Conservation (phyloP, 2,329 filamentous ascomycete species). For the Penicillium sp. region DNA sequence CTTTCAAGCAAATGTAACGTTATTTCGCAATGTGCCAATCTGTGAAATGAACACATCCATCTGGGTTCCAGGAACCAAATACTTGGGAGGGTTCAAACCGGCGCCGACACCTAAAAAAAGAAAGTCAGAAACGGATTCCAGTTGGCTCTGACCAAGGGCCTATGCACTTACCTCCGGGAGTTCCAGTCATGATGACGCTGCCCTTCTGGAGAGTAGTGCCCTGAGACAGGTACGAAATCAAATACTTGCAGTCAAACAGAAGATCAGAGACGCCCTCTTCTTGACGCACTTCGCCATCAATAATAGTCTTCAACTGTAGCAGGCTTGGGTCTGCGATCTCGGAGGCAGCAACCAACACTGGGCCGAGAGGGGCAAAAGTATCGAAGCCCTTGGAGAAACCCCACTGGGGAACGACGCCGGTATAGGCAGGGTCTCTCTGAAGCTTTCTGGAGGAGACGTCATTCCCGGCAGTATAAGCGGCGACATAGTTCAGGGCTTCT, state of each 20-base stretch:
- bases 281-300: constrained; percentile 54
- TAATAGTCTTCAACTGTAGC: constrained; percentile 47
- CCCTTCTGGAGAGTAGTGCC: constrained; percentile 49
- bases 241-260: constrained; percentile 46
- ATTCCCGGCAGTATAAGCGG: constrained; percentile 57
- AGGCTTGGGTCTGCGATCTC: constrained; percentile 47
- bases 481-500: constrained; percentile 52
- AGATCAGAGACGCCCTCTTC: constrained; percentile 43
- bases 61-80: constrained; percentile 40
- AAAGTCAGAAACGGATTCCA: not conserved
- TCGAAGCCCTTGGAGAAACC: constrained; percentile 61
- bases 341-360: constrained; percentile 47
- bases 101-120: constrained; percentile 37
- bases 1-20: constrained; percentile 25
- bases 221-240: constrained; percentile 33
- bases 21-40: constrained; percentile 47
- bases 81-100: constrained; percentile 45
- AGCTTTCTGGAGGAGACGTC: constrained; percentile 57
- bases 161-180: constrained; percentile 39
- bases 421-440: constrained; percentile 52
- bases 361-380: constrained; percentile 56
- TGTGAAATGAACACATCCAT: constrained; percentile 43
- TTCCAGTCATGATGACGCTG: constrained; percentile 54
- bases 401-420: constrained; percentile 58
- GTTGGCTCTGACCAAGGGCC: not conserved